A percentile compares a stretch with the other conserved stretches of the same genome.
Conservation (phyloP, 2,329 filamentous ascomycete species). For the Scedosporium boydii region DNA sequence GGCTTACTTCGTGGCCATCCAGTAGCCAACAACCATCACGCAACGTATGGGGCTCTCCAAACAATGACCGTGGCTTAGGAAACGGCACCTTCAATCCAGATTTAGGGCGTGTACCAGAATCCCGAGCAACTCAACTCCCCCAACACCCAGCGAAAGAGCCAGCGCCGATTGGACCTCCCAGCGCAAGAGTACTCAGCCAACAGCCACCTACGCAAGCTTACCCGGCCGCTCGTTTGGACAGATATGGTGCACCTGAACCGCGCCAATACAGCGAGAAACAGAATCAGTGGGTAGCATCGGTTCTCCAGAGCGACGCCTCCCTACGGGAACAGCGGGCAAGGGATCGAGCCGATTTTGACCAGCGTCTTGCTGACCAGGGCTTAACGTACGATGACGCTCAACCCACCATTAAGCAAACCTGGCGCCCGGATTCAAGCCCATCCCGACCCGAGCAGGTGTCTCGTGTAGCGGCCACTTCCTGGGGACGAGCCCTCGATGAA, state of each 20-base stretch:
- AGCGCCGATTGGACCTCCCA: slow-evolving; percentile 33
- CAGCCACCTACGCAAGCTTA: neutral
- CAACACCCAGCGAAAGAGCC: slow-evolving; percentile 23
- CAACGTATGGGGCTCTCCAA: slow-evolving; percentile 70
- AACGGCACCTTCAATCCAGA: slow-evolving; percentile 68
- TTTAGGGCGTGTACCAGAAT: slow-evolving; percentile 38
- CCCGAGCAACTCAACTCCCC: slow-evolving; percentile 20
- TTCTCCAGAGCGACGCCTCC: slow-evolving; percentile 37
- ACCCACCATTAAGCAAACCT: slow-evolving; percentile 42
- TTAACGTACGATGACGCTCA: slow-evolving; percentile 34
- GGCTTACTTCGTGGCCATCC: slow-evolving; percentile 4
- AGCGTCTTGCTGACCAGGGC: slow-evolving; percentile 33
- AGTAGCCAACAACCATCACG: slow-evolving; percentile 32
- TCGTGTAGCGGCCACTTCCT: neutral
- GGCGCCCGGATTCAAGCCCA: slow-evolving; percentile 32
- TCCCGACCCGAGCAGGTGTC: neutral
- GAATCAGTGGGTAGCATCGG: slow-evolving; percentile 32
- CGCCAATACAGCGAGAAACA: slow-evolving; percentile 9
- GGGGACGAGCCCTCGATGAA: slow-evolving; percentile 1
- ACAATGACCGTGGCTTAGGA: slow-evolving; percentile 60
- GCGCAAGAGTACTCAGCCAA: slow-evolving; percentile 10
- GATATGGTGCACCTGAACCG: neutral
- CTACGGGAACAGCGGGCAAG: slow-evolving; percentile 27
- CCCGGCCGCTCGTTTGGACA: neutral
- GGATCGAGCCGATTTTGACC: slow-evolving; percentile 31